phyloP scores from a whole-genome alignment of 2,329 filamentous ascomycete species.

The Pleomassaria siparia region DNA sequence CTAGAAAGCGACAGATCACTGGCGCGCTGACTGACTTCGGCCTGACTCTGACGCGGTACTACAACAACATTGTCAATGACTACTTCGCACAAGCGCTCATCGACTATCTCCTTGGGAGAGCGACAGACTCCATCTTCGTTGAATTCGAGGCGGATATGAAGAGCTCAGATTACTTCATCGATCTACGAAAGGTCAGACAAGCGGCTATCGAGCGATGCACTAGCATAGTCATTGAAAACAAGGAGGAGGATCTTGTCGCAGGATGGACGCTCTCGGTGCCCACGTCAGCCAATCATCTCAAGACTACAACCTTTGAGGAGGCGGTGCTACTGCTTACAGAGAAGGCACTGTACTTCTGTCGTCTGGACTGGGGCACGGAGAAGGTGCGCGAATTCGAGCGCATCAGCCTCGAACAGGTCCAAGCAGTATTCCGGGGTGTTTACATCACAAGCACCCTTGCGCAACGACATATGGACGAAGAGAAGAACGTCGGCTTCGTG shows the following conservation, averaged over 20 bases:
- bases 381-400: conserved; percentile 92
- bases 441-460: conserved; percentile 91
- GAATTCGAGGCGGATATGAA: conserved; percentile 95
- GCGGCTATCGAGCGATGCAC: conserved; percentile 87
- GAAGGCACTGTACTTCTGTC: conserved; percentile 80
- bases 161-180: conserved; percentile 87
- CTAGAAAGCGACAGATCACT: conserved; percentile 83
- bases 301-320: conserved; percentile 78
- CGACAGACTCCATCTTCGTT: conserved; percentile 80
- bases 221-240: conserved; percentile 73
- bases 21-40: conserved; percentile 91
- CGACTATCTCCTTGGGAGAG: conserved; percentile 89
- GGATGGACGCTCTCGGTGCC: conserved; percentile 90
- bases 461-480: conserved; percentile 72
- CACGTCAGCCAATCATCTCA: conserved; percentile 65
- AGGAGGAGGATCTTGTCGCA: conserved; percentile 82
- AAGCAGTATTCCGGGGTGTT: conserved; percentile 73
- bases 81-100: conserved; percentile 96
- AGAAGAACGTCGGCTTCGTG: conserved; percentile 80
- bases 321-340: conserved; percentile 86
- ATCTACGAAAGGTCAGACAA: conserved; percentile 79
- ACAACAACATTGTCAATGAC: conserved; percentile 91
- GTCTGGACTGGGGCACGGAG: conserved; percentile 92
- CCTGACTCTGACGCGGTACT: conserved; percentile 78
- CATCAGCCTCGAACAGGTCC: conserved; percentile 73